Evolutionary conservation across 2,329 filamentous ascomycete species (phyloP).

Genomic region (Ceratocystis cubensis): DNA sequence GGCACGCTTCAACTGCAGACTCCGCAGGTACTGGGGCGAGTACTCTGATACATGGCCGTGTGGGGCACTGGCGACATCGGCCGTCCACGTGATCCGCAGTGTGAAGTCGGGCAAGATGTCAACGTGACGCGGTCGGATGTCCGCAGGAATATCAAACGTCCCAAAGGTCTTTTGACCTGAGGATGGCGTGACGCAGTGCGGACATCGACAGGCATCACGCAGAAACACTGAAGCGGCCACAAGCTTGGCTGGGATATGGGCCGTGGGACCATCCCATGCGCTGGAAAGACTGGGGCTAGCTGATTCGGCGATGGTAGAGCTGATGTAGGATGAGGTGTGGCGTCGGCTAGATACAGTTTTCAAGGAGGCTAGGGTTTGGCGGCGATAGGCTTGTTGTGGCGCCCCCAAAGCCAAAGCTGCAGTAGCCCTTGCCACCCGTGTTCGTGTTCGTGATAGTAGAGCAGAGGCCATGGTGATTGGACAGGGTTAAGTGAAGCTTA

Average conservation of each 20-base stretch:
- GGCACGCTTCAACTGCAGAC: conserved; percentile 15
- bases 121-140: conserved; percentile 28
- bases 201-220: conserved; percentile 44
- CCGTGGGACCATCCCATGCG: conserved; percentile 1
- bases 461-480: background rate
- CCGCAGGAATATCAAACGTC: conserved; percentile 31
- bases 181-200: conserved; percentile 40
- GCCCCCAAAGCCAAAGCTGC: background rate
- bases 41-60: conserved; percentile 31
- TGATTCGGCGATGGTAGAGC: background rate
- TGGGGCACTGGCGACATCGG: conserved; percentile 29
- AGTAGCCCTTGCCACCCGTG: background rate
- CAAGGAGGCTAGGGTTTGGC: background rate
- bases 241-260: conserved; percentile 11
- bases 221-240: conserved; percentile 27
- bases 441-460: conserved; percentile 2
- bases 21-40: conserved; percentile 25
- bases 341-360: background rate
- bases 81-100: conserved; percentile 48
- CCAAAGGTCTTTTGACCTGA: conserved; percentile 47
- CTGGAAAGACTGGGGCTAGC: conserved; percentile 1
- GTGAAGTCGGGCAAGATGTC: conserved; percentile 30
- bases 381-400: background rate
- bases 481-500: background rate
- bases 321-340: background rate